These are phyloP conservation scores for Russula olivacea DNA, from an alignment of 768 basidiomycete species.

Conservation along the genomic window DNA sequence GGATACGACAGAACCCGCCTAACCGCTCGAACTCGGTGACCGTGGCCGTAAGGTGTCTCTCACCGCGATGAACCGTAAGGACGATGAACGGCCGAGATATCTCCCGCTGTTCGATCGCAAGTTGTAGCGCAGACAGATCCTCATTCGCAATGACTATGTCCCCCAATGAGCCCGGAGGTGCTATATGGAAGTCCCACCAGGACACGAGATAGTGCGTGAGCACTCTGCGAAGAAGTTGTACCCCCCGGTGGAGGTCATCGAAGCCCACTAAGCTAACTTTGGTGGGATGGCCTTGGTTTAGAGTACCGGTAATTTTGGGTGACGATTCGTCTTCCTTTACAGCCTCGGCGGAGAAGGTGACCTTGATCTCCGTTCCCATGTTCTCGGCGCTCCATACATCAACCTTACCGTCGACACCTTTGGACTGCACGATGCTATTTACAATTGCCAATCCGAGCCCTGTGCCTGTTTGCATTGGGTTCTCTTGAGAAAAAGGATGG, in stretches of 20 bases:
- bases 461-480: constrained; percentile 87
- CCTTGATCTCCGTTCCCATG: constrained; percentile 85
- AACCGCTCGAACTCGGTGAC: constrained; percentile 67
- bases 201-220: constrained; percentile 57
- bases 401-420: constrained; percentile 83
- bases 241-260: constrained; percentile 55
- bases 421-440: constrained; percentile 82
- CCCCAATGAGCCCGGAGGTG: constrained; percentile 42
- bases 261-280: constrained; percentile 69
- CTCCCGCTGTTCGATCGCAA: constrained; percentile 53
- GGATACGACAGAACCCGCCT: constrained; percentile 82
- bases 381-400: constrained; percentile 93
- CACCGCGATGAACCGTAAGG: constrained; percentile 65
- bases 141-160: constrained; percentile 83
- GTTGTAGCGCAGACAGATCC: constrained; percentile 51
- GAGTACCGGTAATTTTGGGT: constrained; percentile 27
- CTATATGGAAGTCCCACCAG: constrained; percentile 70
- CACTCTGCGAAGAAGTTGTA: constrained; percentile 57
- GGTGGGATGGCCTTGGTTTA: constrained; percentile 27
- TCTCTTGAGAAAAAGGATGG: constrained; percentile 96
- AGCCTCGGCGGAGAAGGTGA: constrained; percentile 71
- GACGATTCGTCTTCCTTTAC: constrained; percentile 37
- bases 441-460: constrained; percentile 94
- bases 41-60: constrained; percentile 52
- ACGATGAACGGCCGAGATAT: constrained; percentile 65